Percentiles rank a stretch among this genome's conserved stretches.
Conservation (phyloP, 306 rosid species). For the Quercus rubra region DNA sequence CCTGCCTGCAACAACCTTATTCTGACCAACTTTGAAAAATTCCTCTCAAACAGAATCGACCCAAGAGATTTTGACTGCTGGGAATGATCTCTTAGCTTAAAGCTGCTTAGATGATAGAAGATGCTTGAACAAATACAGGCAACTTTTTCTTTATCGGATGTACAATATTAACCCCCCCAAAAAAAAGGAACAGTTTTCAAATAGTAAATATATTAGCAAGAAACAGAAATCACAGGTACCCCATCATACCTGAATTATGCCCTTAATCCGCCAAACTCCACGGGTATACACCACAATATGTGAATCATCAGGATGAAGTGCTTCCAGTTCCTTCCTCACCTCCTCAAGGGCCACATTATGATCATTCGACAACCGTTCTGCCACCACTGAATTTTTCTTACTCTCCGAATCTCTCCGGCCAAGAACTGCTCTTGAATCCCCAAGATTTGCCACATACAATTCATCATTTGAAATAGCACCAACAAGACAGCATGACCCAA, state of each 20-base stretch:
- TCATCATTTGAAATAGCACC: conserved; percentile 79
- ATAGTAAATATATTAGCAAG: background rate
- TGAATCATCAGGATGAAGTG: conserved; percentile 92
- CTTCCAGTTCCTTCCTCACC: conserved; percentile 87
- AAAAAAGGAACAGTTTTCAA: background rate
- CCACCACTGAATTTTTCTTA: conserved; percentile 43
- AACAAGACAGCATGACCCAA: conserved; percentile 89
- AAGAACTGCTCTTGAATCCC: conserved; percentile 93
- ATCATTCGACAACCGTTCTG: conserved; percentile 81
- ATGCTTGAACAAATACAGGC: background rate
- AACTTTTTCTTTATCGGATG: background rate
- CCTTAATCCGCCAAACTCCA: conserved; percentile 96
- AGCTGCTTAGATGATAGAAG: background rate
- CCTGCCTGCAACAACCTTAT: background rate
- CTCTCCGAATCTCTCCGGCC: conserved; percentile 45
- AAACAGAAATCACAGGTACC: background rate
- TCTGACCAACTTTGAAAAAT: background rate
- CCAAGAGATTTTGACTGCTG: background rate
- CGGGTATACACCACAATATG: conserved; percentile 69
- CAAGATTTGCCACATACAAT: conserved; percentile 81
- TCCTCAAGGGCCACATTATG: conserved; percentile 90
- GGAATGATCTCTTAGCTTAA: background rate
- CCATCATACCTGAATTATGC: conserved; percentile 84
- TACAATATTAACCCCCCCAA: background rate
- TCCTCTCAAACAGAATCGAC: background rate